Evolutionary conservation across 1,139 yeast species (phyloP).

Genomic region (Wickerhamiella infanticola): DNA sequence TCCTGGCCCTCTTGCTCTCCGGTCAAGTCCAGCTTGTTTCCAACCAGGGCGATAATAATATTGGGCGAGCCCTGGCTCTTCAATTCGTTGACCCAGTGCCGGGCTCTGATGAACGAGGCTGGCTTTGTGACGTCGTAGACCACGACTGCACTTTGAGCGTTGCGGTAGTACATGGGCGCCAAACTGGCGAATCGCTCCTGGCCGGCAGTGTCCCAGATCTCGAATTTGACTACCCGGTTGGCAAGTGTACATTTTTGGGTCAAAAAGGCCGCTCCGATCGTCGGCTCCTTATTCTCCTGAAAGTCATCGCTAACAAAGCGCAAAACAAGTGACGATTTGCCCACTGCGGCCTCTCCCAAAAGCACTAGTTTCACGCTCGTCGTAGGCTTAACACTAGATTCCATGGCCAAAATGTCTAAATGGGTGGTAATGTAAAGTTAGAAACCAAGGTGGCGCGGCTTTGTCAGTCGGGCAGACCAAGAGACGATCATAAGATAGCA

Average conservation of each 20-base stretch:
- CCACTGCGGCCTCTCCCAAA: constrained; percentile 96
- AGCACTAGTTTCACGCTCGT: constrained; percentile 80
- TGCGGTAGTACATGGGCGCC: constrained; percentile 96
- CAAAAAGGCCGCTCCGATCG: constrained; percentile 94
- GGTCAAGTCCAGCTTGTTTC: constrained; percentile 71
- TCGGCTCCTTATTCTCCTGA: constrained; percentile 93
- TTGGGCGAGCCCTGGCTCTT: constrained; percentile 90
- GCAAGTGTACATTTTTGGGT: constrained; percentile 91
- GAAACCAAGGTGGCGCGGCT: neutral
- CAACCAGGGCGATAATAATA: constrained; percentile 84
- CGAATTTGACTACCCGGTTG: constrained; percentile 81
- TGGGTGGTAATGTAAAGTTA: neutral
- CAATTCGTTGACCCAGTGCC: constrained; percentile 96
- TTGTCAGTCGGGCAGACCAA: neutral
- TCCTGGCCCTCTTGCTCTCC: constrained; percentile 16
- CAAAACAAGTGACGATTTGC: constrained; percentile 82
- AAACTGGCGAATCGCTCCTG: constrained; percentile 93
- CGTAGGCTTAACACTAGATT: constrained; percentile 26
- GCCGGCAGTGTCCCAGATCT: constrained; percentile 98
- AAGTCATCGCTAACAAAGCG: constrained; percentile 91
- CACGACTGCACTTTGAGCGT: constrained; percentile 96
- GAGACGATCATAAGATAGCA: too few relatives aligned
- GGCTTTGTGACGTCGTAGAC: constrained; percentile 95
- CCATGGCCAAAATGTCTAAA: neutral
- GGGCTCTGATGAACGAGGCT: constrained; percentile 93